These are phyloP conservation scores for Rhizopogon vesiculosus DNA, from an alignment of 768 basidiomycete genomes.

Conservation along the genomic window DNA sequence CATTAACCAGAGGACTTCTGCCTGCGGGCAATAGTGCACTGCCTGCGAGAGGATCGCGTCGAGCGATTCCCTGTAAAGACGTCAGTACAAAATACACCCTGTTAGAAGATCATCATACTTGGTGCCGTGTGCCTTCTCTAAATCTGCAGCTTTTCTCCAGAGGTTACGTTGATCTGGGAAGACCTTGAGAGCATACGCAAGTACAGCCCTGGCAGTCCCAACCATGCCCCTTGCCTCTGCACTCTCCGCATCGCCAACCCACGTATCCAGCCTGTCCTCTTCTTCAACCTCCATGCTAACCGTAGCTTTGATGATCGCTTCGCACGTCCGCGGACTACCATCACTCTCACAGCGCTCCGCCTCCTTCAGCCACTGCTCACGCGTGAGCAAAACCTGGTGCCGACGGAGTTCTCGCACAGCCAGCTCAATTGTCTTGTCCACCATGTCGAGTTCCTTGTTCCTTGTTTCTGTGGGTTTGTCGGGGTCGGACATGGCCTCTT, in stretches of 20 bases:
- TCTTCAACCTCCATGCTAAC: conserved; percentile 93
- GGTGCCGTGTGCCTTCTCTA: conserved; percentile 89
- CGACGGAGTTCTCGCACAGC: conserved; percentile 75
- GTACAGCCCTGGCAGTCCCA: conserved; percentile 80
- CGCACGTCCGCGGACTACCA: conserved; percentile 80
- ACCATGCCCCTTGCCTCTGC: conserved; percentile 71
- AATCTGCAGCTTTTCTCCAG: conserved; percentile 89
- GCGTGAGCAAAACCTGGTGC: conserved; percentile 77
- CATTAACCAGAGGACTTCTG: conserved; percentile 97
- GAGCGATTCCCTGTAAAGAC: conserved; percentile 59
- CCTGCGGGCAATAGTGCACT: conserved; percentile 88
- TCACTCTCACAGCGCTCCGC: conserved; percentile 89
- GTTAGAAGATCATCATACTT: conserved; percentile 37
- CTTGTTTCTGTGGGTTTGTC: conserved; percentile 48
- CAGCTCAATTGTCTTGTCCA: conserved; percentile 86
- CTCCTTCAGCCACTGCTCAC: conserved; percentile 97
- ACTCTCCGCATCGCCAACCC: conserved; percentile 88
- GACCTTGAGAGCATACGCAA: conserved; percentile 88
- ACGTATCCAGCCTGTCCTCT: conserved; percentile 85
- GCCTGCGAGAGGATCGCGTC: conserved; percentile 80
- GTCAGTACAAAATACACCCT: not conserved
- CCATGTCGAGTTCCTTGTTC: conserved; percentile 61
- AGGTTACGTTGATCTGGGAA: conserved; percentile 83
- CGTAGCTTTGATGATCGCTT: conserved; percentile 94
- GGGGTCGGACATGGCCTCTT: conserved; percentile 51